phyloP scores from a whole-genome alignment of 2,329 filamentous ascomycete species.

The Ophiocordyceps camponoti-leonardi region DNA sequence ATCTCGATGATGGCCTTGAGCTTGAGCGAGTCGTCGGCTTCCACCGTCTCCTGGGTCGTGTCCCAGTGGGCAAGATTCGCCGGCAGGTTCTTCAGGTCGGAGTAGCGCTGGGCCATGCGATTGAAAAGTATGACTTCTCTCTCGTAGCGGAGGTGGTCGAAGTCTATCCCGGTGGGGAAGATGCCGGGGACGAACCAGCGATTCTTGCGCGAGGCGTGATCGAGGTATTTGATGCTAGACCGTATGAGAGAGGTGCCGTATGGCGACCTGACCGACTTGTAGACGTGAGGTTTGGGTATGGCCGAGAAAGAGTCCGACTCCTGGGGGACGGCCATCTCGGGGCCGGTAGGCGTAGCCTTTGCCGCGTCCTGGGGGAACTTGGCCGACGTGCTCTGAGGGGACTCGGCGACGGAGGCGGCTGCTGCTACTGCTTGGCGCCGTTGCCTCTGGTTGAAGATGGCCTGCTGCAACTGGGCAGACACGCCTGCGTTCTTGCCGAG shows the following conservation, averaged over 20 bases:
- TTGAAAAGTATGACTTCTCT: slow-evolving; percentile 82
- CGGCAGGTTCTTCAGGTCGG: slow-evolving; percentile 67
- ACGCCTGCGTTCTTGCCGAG: slow-evolving; percentile 77
- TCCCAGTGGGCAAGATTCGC: slow-evolving; percentile 84
- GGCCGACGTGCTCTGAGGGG: slow-evolving; percentile 18
- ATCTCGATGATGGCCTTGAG: slow-evolving; percentile 86
- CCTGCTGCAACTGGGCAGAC: slow-evolving; percentile 61
- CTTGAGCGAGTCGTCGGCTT: slow-evolving; percentile 69
- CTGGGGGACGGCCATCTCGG: slow-evolving; percentile 14
- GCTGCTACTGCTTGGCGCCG: slow-evolving; percentile 41
- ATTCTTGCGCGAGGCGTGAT: slow-evolving; percentile 60
- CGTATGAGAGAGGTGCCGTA: slow-evolving; percentile 38
- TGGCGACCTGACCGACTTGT: slow-evolving; percentile 61
- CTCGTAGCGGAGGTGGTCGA: slow-evolving; percentile 72
- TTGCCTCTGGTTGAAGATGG: slow-evolving; percentile 60
- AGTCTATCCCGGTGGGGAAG: slow-evolving; percentile 76
- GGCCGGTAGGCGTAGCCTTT: slow-evolving; percentile 18
- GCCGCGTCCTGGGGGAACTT: slow-evolving; percentile 15
- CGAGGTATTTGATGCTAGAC: slow-evolving; percentile 55
- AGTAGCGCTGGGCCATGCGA: slow-evolving; percentile 68
- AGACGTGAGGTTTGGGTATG: slow-evolving; percentile 29
- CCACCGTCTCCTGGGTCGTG: slow-evolving; percentile 46
- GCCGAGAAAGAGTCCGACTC: slow-evolving; percentile 11
- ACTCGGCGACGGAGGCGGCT: slow-evolving; percentile 31
- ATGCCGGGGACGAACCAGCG: slow-evolving; percentile 72